Evolutionary conservation across 805 yeast genomes (phyloP), one percentile per base, ranked within the genome.

Genomic region (Yarrowia bubula): DNA sequence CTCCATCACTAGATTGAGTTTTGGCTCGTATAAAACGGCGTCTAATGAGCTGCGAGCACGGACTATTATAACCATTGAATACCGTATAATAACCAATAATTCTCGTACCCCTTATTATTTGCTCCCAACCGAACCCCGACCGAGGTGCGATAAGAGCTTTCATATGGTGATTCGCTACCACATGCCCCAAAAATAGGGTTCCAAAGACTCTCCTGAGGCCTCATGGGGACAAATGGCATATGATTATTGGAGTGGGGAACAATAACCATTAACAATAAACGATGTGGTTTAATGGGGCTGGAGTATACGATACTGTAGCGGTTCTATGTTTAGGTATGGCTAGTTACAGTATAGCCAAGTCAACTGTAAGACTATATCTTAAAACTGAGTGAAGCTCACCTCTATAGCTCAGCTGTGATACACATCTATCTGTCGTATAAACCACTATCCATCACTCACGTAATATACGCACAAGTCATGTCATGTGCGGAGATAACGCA

Each of bases 401-500:
- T 22, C 5, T 22, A 22, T 22, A 22, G 28, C n/a, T 22, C 28
- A 22, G 28, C 28, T 22, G 28, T 22, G 28, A 22, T 22, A 22
- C 28, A 22, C 28, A 3, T 22, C 13, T 35, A 4, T 35, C 10
- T 8, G n/a, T 35, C 38, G 38, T 8, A 35, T 35, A 35, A 35
- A 35, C 38, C 28, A 22, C 28, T 22, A 22, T 22, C 28, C n/a
- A n/a, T 22, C 28, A 3, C 28, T 22, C 28, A 22, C 28, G 38
- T 35, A 35, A 35, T 10, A 35, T 14, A 8, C 22, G 47, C 47
- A 43, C 11, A 13, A 13, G 10, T 7, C 47, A 22, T 44, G 35
- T 44, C 50, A 46, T 47, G 38, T 48, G 55, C 41, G 41, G 55
- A 48, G 55, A 48, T 48, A 48, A 48, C 55, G 55, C 55, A 48